Evolutionary conservation across 2,329 filamentous ascomycete species (phyloP).

Genomic region (Ophiostoma piceae): DNA sequence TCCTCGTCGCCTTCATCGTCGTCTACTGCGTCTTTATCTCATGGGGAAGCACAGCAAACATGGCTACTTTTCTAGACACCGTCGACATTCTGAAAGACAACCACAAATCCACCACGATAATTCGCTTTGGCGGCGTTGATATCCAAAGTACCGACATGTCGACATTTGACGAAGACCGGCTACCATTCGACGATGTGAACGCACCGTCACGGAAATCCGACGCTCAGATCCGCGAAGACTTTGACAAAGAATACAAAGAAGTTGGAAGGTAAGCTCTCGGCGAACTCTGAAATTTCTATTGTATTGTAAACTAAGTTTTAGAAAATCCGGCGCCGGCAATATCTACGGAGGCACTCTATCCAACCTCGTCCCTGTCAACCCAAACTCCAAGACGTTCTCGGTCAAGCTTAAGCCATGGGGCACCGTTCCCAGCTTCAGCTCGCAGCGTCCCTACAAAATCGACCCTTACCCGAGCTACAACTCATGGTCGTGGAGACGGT

Average conservation of each 20-base stretch:
- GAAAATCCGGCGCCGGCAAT: conserved; percentile 41
- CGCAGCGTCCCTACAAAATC: conserved; percentile 52
- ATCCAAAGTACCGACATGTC: neutral
- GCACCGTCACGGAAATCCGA: conserved; percentile 13
- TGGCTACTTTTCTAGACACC: conserved; percentile 13
- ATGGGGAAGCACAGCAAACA: conserved; percentile 3
- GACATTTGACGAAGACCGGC: conserved; percentile 17
- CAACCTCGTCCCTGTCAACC: conserved; percentile 40
- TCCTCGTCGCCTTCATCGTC: neutral
- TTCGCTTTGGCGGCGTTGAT: conserved; percentile 16
- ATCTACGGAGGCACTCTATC: conserved; percentile 55
- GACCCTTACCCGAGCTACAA: conserved; percentile 70
- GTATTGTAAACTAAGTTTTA: neutral
- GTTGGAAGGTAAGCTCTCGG: conserved; percentile 34
- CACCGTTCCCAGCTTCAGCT: conserved; percentile 36
- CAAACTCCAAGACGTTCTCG: conserved; percentile 31
- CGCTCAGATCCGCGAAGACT: conserved; percentile 29
- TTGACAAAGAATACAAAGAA: conserved; percentile 40
- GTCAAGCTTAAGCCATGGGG: conserved; percentile 30
- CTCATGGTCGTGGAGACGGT: conserved; percentile 51
- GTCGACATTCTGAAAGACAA: conserved; percentile 17
- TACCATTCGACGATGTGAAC: conserved; percentile 20
- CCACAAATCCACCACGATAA: neutral
- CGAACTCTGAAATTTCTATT: neutral
- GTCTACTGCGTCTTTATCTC: conserved; percentile 14